These are phyloP conservation scores for Ascochyta clinopodiicola DNA, from an alignment of 2,329 filamentous ascomycete species.

Conservation along the genomic window DNA sequence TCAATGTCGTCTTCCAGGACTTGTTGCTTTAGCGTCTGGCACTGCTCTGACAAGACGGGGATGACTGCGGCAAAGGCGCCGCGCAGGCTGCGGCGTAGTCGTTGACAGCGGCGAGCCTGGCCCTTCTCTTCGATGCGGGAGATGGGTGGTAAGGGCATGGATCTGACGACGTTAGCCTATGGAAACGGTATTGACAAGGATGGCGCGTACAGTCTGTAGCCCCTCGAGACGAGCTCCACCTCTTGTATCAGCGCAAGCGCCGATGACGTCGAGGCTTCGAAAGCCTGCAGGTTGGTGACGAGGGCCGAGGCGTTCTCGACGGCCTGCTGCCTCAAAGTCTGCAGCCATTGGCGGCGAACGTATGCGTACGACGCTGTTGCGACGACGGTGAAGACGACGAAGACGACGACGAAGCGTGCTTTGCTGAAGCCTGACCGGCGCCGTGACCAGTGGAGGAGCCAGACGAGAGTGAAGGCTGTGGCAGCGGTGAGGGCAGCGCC, in stretches of 20 bases:
- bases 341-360: slow-evolving; percentile 79
- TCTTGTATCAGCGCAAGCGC: slow-evolving; percentile 87
- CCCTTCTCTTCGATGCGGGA: slow-evolving; percentile 85
- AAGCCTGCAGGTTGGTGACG: slow-evolving; percentile 76
- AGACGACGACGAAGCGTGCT: slow-evolving; percentile 57
- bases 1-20: slow-evolving; percentile 83
- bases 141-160: slow-evolving; percentile 88
- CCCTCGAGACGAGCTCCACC: slow-evolving; percentile 91
- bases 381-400: slow-evolving; percentile 59
- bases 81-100: slow-evolving; percentile 78
- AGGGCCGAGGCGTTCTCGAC: slow-evolving; percentile 72
- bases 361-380: slow-evolving; percentile 72
- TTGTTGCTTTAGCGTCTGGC: slow-evolving; percentile 71
- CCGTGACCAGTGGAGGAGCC: slow-evolving; percentile 74
- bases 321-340: slow-evolving; percentile 76
- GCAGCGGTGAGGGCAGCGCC: slow-evolving; percentile 71
- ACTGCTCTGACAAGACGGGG: slow-evolving; percentile 73
- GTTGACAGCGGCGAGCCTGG: slow-evolving; percentile 78
- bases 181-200: background rate
- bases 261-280: slow-evolving; percentile 78
- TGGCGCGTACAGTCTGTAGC: slow-evolving; percentile 77
- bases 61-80: slow-evolving; percentile 74
- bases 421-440: slow-evolving; percentile 62
- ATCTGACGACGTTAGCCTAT: slow-evolving; percentile 59
- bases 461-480: slow-evolving; percentile 67